Evolutionary conservation across 768 basidiomycete genomes (phyloP), one percentile per base, ranked within the genome.

Genomic region (Tulasnella sp.): DNA sequence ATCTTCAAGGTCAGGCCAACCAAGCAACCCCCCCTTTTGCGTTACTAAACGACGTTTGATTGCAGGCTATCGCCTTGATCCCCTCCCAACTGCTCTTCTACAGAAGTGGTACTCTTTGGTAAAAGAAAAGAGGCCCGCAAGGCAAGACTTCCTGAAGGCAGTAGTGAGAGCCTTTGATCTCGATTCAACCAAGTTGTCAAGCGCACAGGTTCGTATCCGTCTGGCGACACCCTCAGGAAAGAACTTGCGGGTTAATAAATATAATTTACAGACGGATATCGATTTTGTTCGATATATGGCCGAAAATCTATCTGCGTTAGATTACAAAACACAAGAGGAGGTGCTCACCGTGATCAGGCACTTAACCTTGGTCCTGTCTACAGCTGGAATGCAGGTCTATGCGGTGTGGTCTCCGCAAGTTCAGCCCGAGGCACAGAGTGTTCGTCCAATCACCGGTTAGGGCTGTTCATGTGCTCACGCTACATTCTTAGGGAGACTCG

Each of bases 291-390:
- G 96, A 76, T 99, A 95, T 85, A 93, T 98, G 90, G 92, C 94
- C 0, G 98, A 99, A 83, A 98, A 98, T 82, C 92, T 99, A 78
- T 88, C 96, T 0, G 86, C 92, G 0, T 90, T 99, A 79, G 96
- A 99, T 44, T 99, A 96, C 87, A 98, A 95, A 86, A 94, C 94
- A 0, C 91, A 93, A 81, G 98, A 99, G 84, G 98, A 99, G 84
- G 91, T 92, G 5, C 85, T 98, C 74, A 91, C 92, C 5, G 91
- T 98, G 32, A 89, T 98, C 82, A 93, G 92, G 79, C 88, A 89
- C 76, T 87, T 96, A 77, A 95, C 93, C 11, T 85, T 88, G 23
- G 87, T 92, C 32, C 87, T 94, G 70, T 96, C 92, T 1, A 92
- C 91, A 2, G 88, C 89, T 13, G 97, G 93, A 75, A 91, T 91